Evolutionary conservation across 345 rosid genomes (phyloP).

Genomic region (Syzygium grande): DNA sequence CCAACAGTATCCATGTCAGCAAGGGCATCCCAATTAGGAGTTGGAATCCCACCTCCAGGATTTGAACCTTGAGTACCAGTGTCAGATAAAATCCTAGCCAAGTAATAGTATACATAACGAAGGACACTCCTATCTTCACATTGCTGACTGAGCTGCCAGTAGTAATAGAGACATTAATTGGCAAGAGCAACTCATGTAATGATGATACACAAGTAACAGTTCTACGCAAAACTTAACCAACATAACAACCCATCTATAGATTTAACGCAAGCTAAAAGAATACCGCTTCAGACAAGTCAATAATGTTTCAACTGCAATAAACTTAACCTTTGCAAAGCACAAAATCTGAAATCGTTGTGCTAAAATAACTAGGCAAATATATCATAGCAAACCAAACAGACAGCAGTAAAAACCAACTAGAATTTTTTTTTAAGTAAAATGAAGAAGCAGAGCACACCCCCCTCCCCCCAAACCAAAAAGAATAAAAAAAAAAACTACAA

Average conservation of each 20-base stretch:
- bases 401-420: not conserved
- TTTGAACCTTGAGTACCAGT: conserved; percentile 74
- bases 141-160: conserved; percentile 87
- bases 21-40: conserved; percentile 99
- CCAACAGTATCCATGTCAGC: conserved; percentile 98
- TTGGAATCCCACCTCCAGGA: conserved; percentile 98
- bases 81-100: conserved; percentile 94
- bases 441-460: not conserved
- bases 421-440: not conserved
- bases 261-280: not conserved
- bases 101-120: conserved; percentile 96
- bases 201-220: not conserved
- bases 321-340: not conserved
- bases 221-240: not conserved
- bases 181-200: not conserved
- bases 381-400: not conserved
- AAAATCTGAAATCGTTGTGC: not conserved
- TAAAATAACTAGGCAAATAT: not conserved
- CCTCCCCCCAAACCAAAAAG: not conserved
- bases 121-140: conserved; percentile 89
- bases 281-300: not conserved
- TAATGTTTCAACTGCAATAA: not conserved
- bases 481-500: not conserved
- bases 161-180: not conserved
- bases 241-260: not conserved